Evolutionary conservation across 371 early-diverging fungal species (phyloP), one percentile per base, ranked within the genome.

Genomic region (Lichtheimia ornata): DNA sequence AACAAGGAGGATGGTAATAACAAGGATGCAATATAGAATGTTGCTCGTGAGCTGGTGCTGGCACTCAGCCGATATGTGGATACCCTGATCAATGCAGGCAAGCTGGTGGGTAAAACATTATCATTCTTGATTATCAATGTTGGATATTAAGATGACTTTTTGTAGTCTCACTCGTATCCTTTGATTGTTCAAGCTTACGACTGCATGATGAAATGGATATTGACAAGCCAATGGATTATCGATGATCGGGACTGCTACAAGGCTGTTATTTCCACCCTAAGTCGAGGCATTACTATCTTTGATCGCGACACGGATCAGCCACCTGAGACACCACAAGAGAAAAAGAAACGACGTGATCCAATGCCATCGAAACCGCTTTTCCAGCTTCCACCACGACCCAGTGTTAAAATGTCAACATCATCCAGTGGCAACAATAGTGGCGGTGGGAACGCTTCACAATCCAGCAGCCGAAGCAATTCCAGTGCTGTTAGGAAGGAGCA

Each of bases 141-240:
- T 28, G 9, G 44, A 6, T 51, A 13, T 47, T 14, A 49, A 14
- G 9, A 13, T 3, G 25, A 0, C 4, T 9, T 9, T 44, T 13
- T 54, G 0, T 52, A 84, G 69, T 42, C 72, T 2, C 72, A 73
- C 4, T 81, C 82, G 2, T 84, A 84, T 35, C 79, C 77, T 2
- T 62, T 88, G 30, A 88, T 91, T 62, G 85, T 88, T 0, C 81
- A 81, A 62, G 90, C 91, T 0, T 91, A 89, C 61, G 91, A 93
- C 57, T 85, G 88, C 60, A 84, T 91, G 82, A 80, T 87, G 28
- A 87, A 85, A 43, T 91, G 91, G 91, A 81, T 87, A 3, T 65
- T 91, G 12, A 71, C 84, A 13, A 90, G 90, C 3, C 85, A 88
- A 50, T 91, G 92, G 92, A 89, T 91, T 35, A 76, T 84, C 1